Base-by-base conservation (phyloP, 768 basidiomycete species). In the Multifurca ochricompacta region DNA sequence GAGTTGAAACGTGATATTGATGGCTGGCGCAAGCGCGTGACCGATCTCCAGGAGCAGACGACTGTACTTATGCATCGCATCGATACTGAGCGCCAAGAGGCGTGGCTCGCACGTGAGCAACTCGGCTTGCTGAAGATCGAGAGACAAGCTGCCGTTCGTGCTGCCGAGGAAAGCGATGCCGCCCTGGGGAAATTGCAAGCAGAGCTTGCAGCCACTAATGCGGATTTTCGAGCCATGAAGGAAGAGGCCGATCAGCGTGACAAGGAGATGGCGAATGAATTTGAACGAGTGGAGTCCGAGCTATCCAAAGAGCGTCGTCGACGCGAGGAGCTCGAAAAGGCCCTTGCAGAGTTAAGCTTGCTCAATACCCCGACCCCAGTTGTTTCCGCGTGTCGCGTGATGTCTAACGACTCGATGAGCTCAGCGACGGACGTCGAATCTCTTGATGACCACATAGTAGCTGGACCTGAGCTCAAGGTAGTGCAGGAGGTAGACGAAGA, bases 1-100 rank as follows among this genome's bases (percentile, higher is more conserved):
- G 86, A 91, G 54, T 74, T 97, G 47, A 85, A 85, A 67, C 80
- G 82, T 48, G 93, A 97, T 67, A 83, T 92, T 0, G 86, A 91
- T 60, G 87, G 86, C 0, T 95, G 92, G 91, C 77, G 87, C 57
- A 75, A 70, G 31, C 77, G 93, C 21, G 87, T 92, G 43, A 74
- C 73, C 13, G 85, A 87, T 63, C 74, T 90, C 62, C 89, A 95
- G 62, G 82, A 79, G 51, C 83, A 84, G 60, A 69, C 82, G 21
- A 71, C 74, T 37, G 70, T 82, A 34, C 77, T 95, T 46, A 76
- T 80, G 23, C 79, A 78, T 56, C 74, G 86, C 10, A 75, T 91
- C 13, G 88, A 91, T 41, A 74, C 71, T n/a, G 90, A 92, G 70
- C 76, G 87, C 23, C 77, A 83, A 49, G 91, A 93, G 53, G 84